Evolutionary conservation across 345 rosid species (phyloP), one percentile per base, ranked within the genome.

Genomic region (Acer campestre): DNA sequence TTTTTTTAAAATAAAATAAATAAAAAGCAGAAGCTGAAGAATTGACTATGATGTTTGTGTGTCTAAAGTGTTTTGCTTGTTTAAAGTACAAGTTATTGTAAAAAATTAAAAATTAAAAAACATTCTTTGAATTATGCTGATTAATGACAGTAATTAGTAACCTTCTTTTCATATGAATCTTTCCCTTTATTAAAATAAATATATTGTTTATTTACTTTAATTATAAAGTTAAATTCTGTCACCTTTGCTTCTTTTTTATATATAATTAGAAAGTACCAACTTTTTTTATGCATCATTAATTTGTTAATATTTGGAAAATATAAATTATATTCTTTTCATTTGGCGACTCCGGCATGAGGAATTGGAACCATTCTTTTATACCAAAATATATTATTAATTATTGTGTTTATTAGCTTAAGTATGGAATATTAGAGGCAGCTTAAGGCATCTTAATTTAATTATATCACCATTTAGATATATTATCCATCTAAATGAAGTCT

Each of bases 161-260:
- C 35, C 70, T 7, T 27, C 11, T 27, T 74, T 46, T 63, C 20
- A 22, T n/a, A 35, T 14, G 71, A 66, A 65, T 51, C n/a, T 66
- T 66, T 49, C 23, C 10, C 12, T 51, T 75, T 51, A 6, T 17
- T 49, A 48, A 46, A 74, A 16, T 46, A 46, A 46, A 58, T 0
- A 58, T 0, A 23, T 23, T 10, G 10, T 13, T 64, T n/a, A n/a
- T 6, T 49, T 18, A 18, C 46, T 63, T 74, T 18, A 44, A 17
- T 73, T 61, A 46, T 70, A 76, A 79, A 79, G 84, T 18, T 53
- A 68, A 77, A 78, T 84, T 84, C 83, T 79, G 74, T 73, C 73
- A 58, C 42, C 75, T 16, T 68, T 35, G 55, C 27, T 58, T 76
- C 44, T 31, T 51, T 48, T 9, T 38, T 9, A 48, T n/a, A 18